A percentile compares a stretch with the other conserved stretches of the same genome.
Conservation (phyloP, 2,329 filamentous ascomycete genomes). For the Alternaria brassicae region DNA sequence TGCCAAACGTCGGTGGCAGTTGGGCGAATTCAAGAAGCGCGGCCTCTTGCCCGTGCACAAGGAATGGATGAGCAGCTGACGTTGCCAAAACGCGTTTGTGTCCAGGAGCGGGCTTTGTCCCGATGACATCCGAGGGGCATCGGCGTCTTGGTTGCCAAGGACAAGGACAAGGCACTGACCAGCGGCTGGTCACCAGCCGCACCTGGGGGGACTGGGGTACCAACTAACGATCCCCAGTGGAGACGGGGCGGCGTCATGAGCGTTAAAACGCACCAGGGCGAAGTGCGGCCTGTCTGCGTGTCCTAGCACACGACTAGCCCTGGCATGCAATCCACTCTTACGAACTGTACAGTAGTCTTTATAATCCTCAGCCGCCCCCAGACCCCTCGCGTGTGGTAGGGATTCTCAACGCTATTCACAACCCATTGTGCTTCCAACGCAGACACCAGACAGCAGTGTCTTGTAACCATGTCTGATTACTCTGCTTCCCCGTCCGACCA, state of each 20-base stretch:
- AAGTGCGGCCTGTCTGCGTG: slow-evolving; percentile 40
- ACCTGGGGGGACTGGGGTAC: slow-evolving; percentile 49
- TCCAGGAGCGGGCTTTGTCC: slow-evolving; percentile 33
- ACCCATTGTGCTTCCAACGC: slow-evolving; percentile 22
- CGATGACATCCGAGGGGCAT: slow-evolving; percentile 45
- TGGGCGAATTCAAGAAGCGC: slow-evolving; percentile 21
- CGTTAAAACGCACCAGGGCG: slow-evolving; percentile 40
- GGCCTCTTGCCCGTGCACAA: slow-evolving; percentile 26
- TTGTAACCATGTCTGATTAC: slow-evolving; percentile 48
- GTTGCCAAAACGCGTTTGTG: slow-evolving; percentile 24
- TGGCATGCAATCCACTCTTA: slow-evolving; percentile 42
- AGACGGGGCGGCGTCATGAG: slow-evolving; percentile 46
- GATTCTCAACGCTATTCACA: slow-evolving; percentile 19
- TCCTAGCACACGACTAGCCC: slow-evolving; percentile 39
- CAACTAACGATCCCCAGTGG: slow-evolving; percentile 45
- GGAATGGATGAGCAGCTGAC: slow-evolving; percentile 33
- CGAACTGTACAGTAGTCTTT: slow-evolving; percentile 38
- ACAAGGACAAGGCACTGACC: no score
- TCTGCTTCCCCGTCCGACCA: slow-evolving; percentile 48
- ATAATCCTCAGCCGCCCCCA: slow-evolving; percentile 42
- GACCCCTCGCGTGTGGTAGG: slow-evolving; percentile 33
- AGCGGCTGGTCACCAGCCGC: slow-evolving; percentile 44
- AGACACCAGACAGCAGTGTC: slow-evolving; percentile 20
- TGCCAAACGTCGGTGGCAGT: neutral
- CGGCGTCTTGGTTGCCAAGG: slow-evolving; percentile 37